Conservation (phyloP, 257 asterid species). For the Marsdenia floribunda region DNA sequence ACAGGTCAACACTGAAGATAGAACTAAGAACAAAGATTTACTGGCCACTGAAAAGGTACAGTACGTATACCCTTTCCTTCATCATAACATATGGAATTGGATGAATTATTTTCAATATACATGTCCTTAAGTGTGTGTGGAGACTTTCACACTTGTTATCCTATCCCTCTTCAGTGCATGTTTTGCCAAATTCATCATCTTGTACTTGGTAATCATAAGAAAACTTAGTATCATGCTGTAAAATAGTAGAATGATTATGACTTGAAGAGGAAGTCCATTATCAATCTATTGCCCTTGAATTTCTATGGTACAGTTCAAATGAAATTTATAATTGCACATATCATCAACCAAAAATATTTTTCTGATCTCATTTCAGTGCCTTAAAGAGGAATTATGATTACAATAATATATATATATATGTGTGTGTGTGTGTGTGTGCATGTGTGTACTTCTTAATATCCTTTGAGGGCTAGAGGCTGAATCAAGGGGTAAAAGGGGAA, state of each 20-base stretch:
- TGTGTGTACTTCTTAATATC: neutral
- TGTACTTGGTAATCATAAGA: neutral
- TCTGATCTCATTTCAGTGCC: neutral
- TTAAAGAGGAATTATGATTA: neutral
- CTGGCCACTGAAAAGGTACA: constrained; percentile 39
- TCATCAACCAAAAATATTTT: neutral
- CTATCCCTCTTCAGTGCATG: neutral
- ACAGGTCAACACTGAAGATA: constrained; percentile 29
- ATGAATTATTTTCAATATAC: neutral
- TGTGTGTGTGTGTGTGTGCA: too few species aligned
- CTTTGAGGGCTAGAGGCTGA: neutral
- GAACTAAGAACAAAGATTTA: constrained; percentile 34
- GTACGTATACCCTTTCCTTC: neutral
- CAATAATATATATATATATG: neutral
- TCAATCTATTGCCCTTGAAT: neutral
- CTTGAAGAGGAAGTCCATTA: neutral
- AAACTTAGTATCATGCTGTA: neutral
- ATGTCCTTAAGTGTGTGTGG: neutral
- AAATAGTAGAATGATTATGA: neutral
- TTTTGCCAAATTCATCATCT: neutral
- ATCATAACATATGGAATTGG: neutral
- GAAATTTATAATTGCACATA: neutral
- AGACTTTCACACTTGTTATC: neutral
- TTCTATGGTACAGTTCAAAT: neutral
- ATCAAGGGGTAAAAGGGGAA: neutral